Percentiles rank a stretch among this genome's conserved stretches.
Conservation (phyloP, 805 yeast genomes). For the Teunomyces stri region DNA sequence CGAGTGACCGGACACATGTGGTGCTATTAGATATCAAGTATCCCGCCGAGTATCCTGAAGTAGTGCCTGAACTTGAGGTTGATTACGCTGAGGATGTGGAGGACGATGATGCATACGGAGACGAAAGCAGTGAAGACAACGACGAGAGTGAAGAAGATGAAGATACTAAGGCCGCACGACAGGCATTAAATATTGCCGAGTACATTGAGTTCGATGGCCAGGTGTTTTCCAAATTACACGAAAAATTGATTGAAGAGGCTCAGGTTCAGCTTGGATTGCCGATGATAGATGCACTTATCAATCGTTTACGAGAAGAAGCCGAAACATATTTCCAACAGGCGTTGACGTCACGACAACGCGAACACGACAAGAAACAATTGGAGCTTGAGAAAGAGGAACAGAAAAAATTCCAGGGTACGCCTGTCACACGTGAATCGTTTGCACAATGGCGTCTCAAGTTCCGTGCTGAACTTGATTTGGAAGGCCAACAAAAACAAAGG, state of each 20-base stretch:
- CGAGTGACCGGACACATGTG: conserved; percentile 55
- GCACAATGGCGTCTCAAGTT: conserved; percentile 69
- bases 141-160: conserved; percentile 46
- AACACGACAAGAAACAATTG: conserved; percentile 55
- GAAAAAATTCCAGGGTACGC: conserved; percentile 86
- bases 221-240: conserved; percentile 43
- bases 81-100: conserved; percentile 24
- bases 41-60: conserved; percentile 82
- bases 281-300: conserved; percentile 76
- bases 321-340: conserved; percentile 66
- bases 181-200: conserved; percentile 55
- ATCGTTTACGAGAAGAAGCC: conserved; percentile 76
- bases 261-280: conserved; percentile 86
- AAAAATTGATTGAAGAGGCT: conserved; percentile 55
- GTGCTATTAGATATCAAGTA: conserved; percentile 61
- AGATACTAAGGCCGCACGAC: conserved; percentile 23
- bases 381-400: conserved; percentile 80
- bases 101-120: conserved; percentile 23
- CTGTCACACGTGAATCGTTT: conserved; percentile 79
- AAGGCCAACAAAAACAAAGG: conserved; percentile 53
- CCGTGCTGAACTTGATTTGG: conserved; percentile 70
- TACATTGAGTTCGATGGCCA: conserved; percentile 50
- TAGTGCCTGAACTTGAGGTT: conserved; percentile 57
- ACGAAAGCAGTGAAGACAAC: conserved; percentile 33
- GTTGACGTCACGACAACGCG: conserved; percentile 50